Base-by-base conservation (phyloP, 192 early-diverging fungal genomes). In the Mortierella antarctica region DNA sequence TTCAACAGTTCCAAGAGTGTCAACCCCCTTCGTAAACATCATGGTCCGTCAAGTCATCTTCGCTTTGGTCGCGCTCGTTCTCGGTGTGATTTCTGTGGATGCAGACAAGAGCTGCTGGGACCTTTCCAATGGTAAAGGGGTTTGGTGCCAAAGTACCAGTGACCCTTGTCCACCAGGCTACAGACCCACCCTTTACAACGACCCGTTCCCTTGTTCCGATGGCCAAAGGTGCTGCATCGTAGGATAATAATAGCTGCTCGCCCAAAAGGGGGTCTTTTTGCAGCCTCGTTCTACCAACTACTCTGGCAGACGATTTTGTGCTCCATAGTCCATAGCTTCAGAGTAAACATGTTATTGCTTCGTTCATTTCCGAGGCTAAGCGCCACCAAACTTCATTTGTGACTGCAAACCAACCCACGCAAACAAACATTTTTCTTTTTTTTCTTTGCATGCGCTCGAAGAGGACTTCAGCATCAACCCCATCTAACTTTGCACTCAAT, bases 351-450 rank as follows among this genome's bases (percentile, higher is more conserved):
- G n/a, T n/a, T n/a, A n/a, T n/a, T n/a, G n/a, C n/a, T n/a, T n/a
- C n/a, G n/a, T n/a, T n/a, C n/a, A n/a, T n/a, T n/a, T n/a, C n/a
- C n/a, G n/a, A n/a, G n/a, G n/a, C n/a, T n/a, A n/a, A n/a, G n/a
- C n/a, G 53, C 53, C 8, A 21, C 17, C 53, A 54, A 10, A 31
- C 31, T 2, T 31, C 31, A 31, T 2, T 31, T 31, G 50, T n/a
- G 17, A n/a, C 17, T n/a, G 17, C 50, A 51, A 51, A 4, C 21
- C 17, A 45, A 17, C 21, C 2, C 18, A 6, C 13, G 23, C 31
- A 17, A 23, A 64, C 50, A 64, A 64, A 71, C 69, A 71, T 65
- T 18, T 40, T 53, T 68, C 64, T 69, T 69, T 76, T 59, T 46
- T 67, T 53, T 62, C 52, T 61, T 50, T 62, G 50, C 15, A 53